A percentile compares a stretch with the other conserved stretches of the same genome.
phyloP scores from a whole-genome alignment of 2,329 filamentous ascomycete species.

The Neobulgaria alba region DNA sequence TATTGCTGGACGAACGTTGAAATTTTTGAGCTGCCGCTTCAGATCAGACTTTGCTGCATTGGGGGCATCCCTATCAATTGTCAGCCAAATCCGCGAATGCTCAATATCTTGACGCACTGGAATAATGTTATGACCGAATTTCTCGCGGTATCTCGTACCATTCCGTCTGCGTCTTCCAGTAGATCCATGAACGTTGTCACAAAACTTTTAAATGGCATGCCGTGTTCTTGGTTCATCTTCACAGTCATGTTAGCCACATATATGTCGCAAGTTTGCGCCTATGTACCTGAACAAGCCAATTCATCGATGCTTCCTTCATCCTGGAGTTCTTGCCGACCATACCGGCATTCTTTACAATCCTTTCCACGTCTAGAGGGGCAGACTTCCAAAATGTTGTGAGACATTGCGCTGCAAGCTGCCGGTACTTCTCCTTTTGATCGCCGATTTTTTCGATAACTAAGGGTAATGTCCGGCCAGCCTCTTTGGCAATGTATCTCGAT shows the following conservation, averaged over 20 bases:
- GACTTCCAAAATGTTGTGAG: slow-evolving; percentile 70
- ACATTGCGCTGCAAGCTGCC: slow-evolving; percentile 63
- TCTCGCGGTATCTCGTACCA: slow-evolving; percentile 79
- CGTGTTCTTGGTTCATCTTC: slow-evolving; percentile 73
- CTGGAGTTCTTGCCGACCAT: slow-evolving; percentile 73
- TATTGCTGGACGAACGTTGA: slow-evolving; percentile 81
- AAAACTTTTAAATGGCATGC: slow-evolving; percentile 73
- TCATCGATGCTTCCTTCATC: slow-evolving; percentile 76
- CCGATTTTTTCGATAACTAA: slow-evolving; percentile 77
- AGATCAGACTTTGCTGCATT: slow-evolving; percentile 80
- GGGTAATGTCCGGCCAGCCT: slow-evolving; percentile 64
- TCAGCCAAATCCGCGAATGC: slow-evolving; percentile 6
- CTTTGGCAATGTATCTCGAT: slow-evolving; percentile 60
- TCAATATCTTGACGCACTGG: slow-evolving; percentile 41
- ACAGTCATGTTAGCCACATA: slow-evolving; percentile 5
- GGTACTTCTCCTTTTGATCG: slow-evolving; percentile 79
- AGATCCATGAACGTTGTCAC: slow-evolving; percentile 77
- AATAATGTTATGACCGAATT: slow-evolving; percentile 80
- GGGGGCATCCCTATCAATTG: slow-evolving; percentile 54
- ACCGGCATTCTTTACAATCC: slow-evolving; percentile 67
- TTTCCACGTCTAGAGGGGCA: slow-evolving; percentile 66
- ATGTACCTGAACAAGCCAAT: slow-evolving; percentile 69
- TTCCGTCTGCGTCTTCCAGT: slow-evolving; percentile 82
- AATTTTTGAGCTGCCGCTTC: slow-evolving; percentile 74
- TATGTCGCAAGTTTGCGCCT: background rate